Base-by-base conservation (phyloP, 2,329 filamentous ascomycete species). In the Fusarium continuum region DNA sequence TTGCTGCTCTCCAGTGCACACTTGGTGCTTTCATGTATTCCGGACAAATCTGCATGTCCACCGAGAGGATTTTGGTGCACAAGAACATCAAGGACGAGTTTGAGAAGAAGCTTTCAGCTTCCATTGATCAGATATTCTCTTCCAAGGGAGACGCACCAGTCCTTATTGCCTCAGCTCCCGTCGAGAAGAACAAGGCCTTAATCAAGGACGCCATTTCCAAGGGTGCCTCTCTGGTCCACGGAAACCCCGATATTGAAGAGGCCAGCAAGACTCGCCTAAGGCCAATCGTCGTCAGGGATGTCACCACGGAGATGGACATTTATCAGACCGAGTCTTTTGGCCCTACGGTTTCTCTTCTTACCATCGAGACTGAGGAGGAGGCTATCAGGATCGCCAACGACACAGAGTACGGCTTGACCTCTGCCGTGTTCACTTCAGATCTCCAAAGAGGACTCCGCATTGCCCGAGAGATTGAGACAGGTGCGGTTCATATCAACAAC, bases 21-120 rank as follows among this genome's bases (percentile, higher is more conserved):
- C 74, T 90, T 2, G 92, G 91, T 4, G 82, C 91, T 0, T 93
- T 93, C 72, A 70, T 92, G 57, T 85, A 94, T 73, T 80, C 81
- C 3, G 92, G 92, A 0, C 92, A 96, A 78, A 87, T 95, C 39
- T 96, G 92, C 81, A 95, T 96, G 91, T 84, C 85, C 16, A 95
- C 92, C 0, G 92, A 96, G 77, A 85, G 88, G 23, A 88, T 95
- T 26, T 69, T 88, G 8, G 82, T 88, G 4, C 84, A 87, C 73
- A 77, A 79, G 55, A 74, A 76, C 19, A 64, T 87, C 35, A 75
- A 71, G 8, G 72, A 71, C 2, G 72, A 76, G n/a, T 87, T 88
- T 57, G 78, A 80, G 55, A 68, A 74, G 36, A 78, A 77, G 64
- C 68, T 85, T 4, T 70, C 72, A 10, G 74, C 64, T 4, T 72